Base-by-base conservation (phyloP, 345 rosid genomes). In the Chamaenerion angustifolium region DNA sequence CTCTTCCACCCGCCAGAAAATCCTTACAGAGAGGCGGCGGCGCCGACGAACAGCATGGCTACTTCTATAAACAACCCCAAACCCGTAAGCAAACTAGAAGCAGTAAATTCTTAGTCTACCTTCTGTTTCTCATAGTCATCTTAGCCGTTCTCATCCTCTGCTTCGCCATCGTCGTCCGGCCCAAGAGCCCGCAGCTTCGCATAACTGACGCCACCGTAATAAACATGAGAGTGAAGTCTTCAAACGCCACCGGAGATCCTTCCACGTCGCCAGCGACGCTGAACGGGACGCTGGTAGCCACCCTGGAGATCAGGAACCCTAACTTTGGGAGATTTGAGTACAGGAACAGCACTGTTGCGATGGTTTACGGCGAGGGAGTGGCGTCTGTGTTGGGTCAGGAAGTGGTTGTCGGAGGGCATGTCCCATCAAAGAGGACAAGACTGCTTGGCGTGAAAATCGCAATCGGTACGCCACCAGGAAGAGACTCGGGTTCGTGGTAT, bases 251-350 rank as follows among this genome's bases (percentile, higher is more conserved):
- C 0, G 12, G 0, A 0, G 31, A 25, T 43, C 16, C 18, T 1
- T 11, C 45, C 1, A 9, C 48, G 1, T 23, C 62, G 0, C 14
- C 43, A 1, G 14, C 55, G 2, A 44, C 47, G 11, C 41, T 55
- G 42, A 56, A 19, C 48, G 51, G 21, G 17, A 49, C 46, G 1
- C 52, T 65, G n/a, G 21, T 40, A 7, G 60, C 31, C 1, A 40
- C 12, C 3, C 6, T 43, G 42, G 44, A 31, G 2, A 14, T 65
- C 16, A 16, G 23, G 52, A 65, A 65, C 64, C 15, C 40, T n/a
- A 65, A 65, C 56, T 63, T 63, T 15, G 67, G 67, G 3, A 17
- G 48, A 31, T 63, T 56, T 48, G 61, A 56, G 25, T 51, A 11
- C 15, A 46, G 51, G 16, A 59, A 23, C 42, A 8, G 52, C 56